Evolutionary conservation across 768 basidiomycete genomes (phyloP), one percentile per base, ranked within the genome.

Genomic region (Trametes maxima): DNA sequence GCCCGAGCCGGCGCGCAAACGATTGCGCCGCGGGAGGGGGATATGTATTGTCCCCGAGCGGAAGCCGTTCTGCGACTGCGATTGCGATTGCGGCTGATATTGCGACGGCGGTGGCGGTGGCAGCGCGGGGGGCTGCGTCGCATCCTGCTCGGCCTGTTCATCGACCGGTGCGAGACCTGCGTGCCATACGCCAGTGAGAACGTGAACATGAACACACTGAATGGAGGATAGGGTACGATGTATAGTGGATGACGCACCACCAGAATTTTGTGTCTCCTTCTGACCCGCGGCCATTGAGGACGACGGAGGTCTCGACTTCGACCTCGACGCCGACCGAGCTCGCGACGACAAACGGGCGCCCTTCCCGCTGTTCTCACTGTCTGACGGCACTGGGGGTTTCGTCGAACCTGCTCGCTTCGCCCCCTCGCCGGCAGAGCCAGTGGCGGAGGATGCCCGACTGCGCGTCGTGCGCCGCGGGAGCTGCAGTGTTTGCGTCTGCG

Each of bases 31-130:
- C 43, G 55, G 55, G 21, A 56, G 50, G n/a, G 55, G 37, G 2
- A 62, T 19, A 36, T 52, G 10, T 24, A 63, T 45, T 45, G 36
- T 58, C 5, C 62, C 62, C 40, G 62, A 63, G 33, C 52, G 62
- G 46, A 58, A 49, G 33, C 37, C 40, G 12, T 19, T 40, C 39
- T 25, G 49, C 3, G 56, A 48, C 12, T 19, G n/a, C 14, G 36
- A 8, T 19, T 36, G 36, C 8, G n/a, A 21, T 13, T 22, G 45
- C 8, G 21, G 3, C 11, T 13, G 45, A 24, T 21, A 24, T 12
- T 24, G 45, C 8, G 45, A 46, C 21, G n/a, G 45, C 5, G 47
- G 14, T n/a, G 25, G 46, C 19, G 33, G 12, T 24, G 16, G 16
- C n/a, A 47, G 2, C 4, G 37, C n/a, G 17, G 37, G 25, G 5